Percentiles rank a stretch among this genome's conserved stretches.
Conservation (phyloP, 2,329 filamentous ascomycete genomes). For the Helicocarpus griseus region DNA sequence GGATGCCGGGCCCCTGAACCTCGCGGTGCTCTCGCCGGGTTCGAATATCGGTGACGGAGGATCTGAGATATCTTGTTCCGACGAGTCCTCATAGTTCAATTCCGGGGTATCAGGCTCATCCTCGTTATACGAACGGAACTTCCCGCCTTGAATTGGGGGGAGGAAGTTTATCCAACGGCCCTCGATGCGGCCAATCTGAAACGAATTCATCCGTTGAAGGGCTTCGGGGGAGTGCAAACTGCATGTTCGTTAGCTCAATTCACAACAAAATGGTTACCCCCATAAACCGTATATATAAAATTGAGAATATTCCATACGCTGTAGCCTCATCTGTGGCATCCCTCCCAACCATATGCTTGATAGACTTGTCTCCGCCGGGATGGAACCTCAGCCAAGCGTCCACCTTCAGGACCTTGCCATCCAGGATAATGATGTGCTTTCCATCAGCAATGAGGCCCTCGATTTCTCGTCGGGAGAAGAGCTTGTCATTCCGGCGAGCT, state of each 20-base stretch:
- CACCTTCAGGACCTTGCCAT: conserved; percentile 72
- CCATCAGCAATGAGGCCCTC: conserved; percentile 79
- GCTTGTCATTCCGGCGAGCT: conserved; percentile 33
- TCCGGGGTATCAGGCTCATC: conserved; percentile 25
- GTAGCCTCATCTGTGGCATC: conserved; percentile 93
- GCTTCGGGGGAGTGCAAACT: conserved; percentile 78
- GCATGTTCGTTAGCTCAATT: conserved; percentile 5
- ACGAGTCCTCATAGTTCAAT: conserved; percentile 33
- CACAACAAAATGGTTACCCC: conserved; percentile 9
- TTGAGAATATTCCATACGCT: conserved; percentile 46
- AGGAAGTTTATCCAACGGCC: conserved; percentile 79
- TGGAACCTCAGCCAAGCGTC: conserved; percentile 85
- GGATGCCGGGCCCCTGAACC: conserved; percentile 29
- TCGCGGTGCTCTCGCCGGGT: conserved; percentile 32
- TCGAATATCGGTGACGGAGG: conserved; percentile 52
- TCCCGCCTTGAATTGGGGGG: conserved; percentile 84
- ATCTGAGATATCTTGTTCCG: conserved; percentile 46
- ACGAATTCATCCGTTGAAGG: conserved; percentile 64
- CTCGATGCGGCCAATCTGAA: conserved; percentile 72
- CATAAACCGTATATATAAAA: background rate
- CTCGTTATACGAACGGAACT: conserved; percentile 51
- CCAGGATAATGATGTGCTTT: conserved; percentile 67
- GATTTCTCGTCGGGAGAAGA: conserved; percentile 56
- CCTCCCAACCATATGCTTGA: conserved; percentile 84
- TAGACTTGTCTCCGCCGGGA: conserved; percentile 83